Percentiles rank a stretch among this genome's conserved stretches.
phyloP scores from a whole-genome alignment of 176 grass and related monocot species.

The Alloteropsis semialata region DNA sequence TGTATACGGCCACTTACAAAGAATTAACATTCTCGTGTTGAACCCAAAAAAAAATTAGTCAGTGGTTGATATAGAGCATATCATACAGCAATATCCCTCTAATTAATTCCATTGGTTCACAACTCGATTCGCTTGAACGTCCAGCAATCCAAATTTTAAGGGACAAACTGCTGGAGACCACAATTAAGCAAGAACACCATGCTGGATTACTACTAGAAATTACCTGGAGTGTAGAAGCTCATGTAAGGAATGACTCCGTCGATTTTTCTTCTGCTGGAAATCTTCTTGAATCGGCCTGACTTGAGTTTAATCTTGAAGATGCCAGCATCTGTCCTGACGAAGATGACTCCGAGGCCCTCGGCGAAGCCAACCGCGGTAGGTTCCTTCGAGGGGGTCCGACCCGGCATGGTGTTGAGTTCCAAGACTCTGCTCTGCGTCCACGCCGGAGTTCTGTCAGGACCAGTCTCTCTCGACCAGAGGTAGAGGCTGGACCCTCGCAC shows the following conservation, averaged over 20 bases:
- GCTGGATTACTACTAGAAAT: neutral
- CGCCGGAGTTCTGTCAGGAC: neutral
- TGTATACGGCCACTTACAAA: neutral
- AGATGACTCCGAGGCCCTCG: neutral
- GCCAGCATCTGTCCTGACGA: neutral
- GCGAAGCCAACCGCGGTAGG: conserved; percentile 2
- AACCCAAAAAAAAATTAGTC: too few relatives aligned
- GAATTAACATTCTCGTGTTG: too few relatives aligned
- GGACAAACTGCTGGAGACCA: neutral
- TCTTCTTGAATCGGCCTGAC: neutral
- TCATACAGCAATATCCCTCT: too few relatives aligned
- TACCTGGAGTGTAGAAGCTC: conserved; percentile 34
- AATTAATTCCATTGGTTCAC: too few relatives aligned
- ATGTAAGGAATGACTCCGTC: neutral
- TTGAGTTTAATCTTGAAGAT: conserved; percentile 13
- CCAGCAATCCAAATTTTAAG: neutral
- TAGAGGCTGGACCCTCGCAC: conserved; percentile 2
- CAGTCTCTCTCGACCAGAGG: conserved; percentile 8
- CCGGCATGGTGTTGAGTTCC: neutral
- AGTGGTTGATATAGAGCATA: neutral
- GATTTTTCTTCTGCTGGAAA: neutral
- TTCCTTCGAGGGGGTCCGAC: too few relatives aligned
- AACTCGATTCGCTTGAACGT: neutral
- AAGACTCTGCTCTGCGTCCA: conserved; percentile 26
- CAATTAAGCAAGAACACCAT: neutral